Percentiles rank a stretch among this genome's conserved stretches.
phyloP scores from a whole-genome alignment of 2,329 filamentous ascomycete genomes.

The Alternaria sp. region DNA sequence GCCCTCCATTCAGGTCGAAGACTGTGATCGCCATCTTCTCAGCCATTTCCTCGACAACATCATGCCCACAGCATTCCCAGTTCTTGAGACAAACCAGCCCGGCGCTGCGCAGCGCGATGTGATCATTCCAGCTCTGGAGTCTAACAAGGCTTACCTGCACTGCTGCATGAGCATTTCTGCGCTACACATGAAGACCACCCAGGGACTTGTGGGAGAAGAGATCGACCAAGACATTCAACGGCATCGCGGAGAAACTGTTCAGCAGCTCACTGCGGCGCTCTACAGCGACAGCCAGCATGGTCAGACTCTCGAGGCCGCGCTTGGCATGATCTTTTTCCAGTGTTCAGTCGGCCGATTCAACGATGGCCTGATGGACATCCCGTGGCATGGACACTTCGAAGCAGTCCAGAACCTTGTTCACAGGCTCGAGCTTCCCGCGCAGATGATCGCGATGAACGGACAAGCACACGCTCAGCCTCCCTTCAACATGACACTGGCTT shows the following conservation, averaged over 20 bases:
- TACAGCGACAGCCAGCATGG: constrained; percentile 81
- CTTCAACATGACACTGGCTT: constrained; percentile 93
- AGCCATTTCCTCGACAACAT: constrained; percentile 92
- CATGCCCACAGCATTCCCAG: constrained; percentile 86
- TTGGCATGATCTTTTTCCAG: constrained; percentile 96
- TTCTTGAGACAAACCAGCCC: constrained; percentile 88
- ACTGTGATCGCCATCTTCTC: constrained; percentile 83
- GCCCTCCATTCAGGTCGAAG: constrained; percentile 81
- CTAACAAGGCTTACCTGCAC: constrained; percentile 92
- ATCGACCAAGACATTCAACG: constrained; percentile 91
- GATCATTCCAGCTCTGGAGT: constrained; percentile 85
- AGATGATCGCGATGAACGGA: constrained; percentile 65
- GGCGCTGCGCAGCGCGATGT: constrained; percentile 81
- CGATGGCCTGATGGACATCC: constrained; percentile 85
- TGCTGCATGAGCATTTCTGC: constrained; percentile 94
- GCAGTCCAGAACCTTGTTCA: constrained; percentile 84
- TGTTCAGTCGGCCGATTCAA: constrained; percentile 87
- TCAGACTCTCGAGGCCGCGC: constrained; percentile 87
- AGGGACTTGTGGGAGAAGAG: constrained; percentile 70
- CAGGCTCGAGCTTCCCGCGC: constrained; percentile 78
- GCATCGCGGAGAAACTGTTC: constrained; percentile 87
- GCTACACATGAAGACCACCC: constrained; percentile 85
- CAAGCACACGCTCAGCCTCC: constrained; percentile 70
- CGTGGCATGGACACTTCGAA: constrained; percentile 97
- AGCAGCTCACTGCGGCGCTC: constrained; percentile 82